Evolutionary conservation across 129 eudicot genomes (phyloP).

Genomic region (Flaveria trinervia): DNA sequence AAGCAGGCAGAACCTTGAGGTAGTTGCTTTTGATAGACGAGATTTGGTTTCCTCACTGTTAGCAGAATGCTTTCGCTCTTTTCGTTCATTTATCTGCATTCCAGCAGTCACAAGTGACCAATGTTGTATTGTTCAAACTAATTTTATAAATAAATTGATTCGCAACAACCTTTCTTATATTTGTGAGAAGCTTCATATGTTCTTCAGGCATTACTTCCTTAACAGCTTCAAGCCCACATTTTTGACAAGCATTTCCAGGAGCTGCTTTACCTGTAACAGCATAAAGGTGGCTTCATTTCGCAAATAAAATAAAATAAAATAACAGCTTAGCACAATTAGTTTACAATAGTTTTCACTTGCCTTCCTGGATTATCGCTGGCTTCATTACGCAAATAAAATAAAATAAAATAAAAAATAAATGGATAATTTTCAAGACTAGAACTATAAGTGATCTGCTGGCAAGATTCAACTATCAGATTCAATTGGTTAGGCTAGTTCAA

Average conservation of each 20-base stretch:
- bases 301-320: too few species aligned
- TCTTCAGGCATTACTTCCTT: conserved; percentile 96
- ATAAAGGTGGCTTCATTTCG: too few species aligned
- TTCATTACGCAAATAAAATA: background rate
- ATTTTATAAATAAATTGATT: background rate
- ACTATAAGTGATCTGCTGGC: background rate
- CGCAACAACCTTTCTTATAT: conserved; percentile 81
- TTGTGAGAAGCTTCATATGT: conserved; percentile 93
- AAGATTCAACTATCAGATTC: conserved; percentile 3
- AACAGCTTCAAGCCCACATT: conserved; percentile 92
- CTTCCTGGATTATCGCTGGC: background rate
- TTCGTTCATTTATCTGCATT: conserved; percentile 82
- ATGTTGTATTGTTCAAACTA: conserved; percentile 1
- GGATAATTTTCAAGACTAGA: background rate
- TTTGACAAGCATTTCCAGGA: conserved; percentile 90
- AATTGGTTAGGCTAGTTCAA: conserved; percentile 3
- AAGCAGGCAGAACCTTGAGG: conserved; percentile 65
- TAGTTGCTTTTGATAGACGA: conserved; percentile 75
- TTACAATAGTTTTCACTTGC: conserved; percentile 11
- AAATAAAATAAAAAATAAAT: background rate
- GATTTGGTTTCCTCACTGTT: conserved; percentile 58
- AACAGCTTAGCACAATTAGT: conserved; percentile 8
- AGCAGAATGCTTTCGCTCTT: conserved; percentile 63
- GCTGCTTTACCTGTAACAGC: conserved; percentile 67
- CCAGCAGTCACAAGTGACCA: conserved; percentile 2